Percentiles rank a stretch among this genome's conserved stretches.
These are phyloP conservation scores for Aureobasidium subglaciale DNA, from an alignment of 2,329 filamentous ascomycete species.

Conservation along the genomic window DNA sequence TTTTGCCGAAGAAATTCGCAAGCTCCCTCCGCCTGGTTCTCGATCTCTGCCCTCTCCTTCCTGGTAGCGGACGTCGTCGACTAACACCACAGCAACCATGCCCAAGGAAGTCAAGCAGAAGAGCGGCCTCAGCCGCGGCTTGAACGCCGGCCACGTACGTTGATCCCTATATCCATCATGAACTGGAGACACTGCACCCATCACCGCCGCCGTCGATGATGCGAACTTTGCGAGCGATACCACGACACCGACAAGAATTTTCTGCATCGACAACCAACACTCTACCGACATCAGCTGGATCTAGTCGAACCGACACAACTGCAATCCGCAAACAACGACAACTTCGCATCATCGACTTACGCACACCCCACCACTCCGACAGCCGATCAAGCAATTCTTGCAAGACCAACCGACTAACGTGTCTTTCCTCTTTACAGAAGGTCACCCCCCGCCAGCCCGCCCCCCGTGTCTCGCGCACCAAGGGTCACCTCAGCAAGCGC, in stretches of 20 bases:
- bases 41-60: not conserved
- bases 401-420: constrained; percentile 16
- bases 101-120: constrained; percentile 49
- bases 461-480: constrained; percentile 58
- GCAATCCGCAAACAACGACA: not conserved
- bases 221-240: constrained; percentile 22
- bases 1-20: constrained; percentile 13
- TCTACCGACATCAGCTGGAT: not conserved
- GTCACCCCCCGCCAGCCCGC: constrained; percentile 46
- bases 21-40: not conserved
- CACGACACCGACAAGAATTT: not conserved
- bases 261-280: not conserved
- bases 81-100: constrained; percentile 32
- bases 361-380: not conserved
- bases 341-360: not conserved
- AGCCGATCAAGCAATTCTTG: not conserved
- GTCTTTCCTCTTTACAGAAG: constrained; percentile 31
- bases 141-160: constrained; percentile 63
- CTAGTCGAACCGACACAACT: not conserved
- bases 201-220: constrained; percentile 20
- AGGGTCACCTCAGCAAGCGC: constrained; percentile 94
- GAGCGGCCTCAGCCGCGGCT: constrained; percentile 51
- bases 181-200: constrained; percentile 10
- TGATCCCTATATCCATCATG: constrained; percentile 17
- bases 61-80: constrained; percentile 15